Base-by-base conservation (phyloP, 306 rosid genomes). In the Hippophae gyantsensis region DNA sequence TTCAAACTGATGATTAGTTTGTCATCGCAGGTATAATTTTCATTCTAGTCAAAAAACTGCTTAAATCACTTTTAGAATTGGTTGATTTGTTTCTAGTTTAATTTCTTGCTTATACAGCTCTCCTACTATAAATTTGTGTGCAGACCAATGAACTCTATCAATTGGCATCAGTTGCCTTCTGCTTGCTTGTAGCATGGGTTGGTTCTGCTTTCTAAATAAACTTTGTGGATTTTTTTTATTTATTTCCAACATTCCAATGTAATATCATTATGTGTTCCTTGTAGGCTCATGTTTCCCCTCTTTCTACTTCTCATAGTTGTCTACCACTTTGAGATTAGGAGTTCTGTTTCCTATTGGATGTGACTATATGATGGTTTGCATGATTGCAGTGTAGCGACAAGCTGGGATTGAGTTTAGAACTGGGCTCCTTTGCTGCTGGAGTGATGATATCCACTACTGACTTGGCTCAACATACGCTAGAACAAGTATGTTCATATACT, bases 131-230 rank as follows among this genome's bases (percentile, higher is more conserved):
- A 4, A 59, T 13, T 48, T 67, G 64, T 67, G 56, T 72, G 88
- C 96, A 93, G 99, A 93, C 99, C 66, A 93, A 93, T 65, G 99
- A 93, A 72, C 95, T 93, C 59, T 93, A 93, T 78, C 99, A 93
- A 67, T 69, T 93, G 82, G 97, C 97, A 52, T 82, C 99, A 14
- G 99, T 93, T 58, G 99, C 99, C 8, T 93, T 92, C 84, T 92
- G 99, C 81, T 81, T 92, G 56, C 92, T 92, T 60, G 99, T 92
- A 58, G 99, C 99, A 60, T 92, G 95, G 99, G 99, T 92, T 61
- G 61, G 95, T 80, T 61, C 71, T 63, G 65, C 56, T 62, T 52
- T 61, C 61, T 47, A 11, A 42, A 43, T 56, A 38, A 44, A 56
- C 26, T 13, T 18, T 40, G n/a, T 53, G 61, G 47, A 7, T 42